Evolutionary conservation across 1,284 basidiomycete species (phyloP), one percentile per base, ranked within the genome.

Genomic region (Cystobasidium pallidum): DNA sequence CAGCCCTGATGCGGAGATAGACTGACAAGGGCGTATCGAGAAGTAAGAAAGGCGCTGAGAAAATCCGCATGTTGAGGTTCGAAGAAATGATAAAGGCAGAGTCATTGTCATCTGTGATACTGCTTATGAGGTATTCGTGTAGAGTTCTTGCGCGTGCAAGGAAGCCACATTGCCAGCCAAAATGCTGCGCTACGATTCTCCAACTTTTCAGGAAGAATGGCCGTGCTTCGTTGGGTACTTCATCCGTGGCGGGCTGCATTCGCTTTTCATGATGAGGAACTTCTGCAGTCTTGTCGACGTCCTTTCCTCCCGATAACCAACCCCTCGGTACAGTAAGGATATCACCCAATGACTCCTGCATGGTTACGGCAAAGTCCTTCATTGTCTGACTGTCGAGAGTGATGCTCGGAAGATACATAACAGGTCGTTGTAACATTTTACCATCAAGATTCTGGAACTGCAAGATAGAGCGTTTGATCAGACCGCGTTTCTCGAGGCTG

Each of bases 401-500:
- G 43, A 77, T 19, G 2, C 49, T 15, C 1, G 73, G 28, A 15
- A 76, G 66, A 61, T 71, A 74, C 59, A 66, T 71, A 21, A 77
- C 34, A 21, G 11, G 28, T 15, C 45, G 55, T 39, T 70, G 84
- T 17, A 86, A 83, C 80, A 13, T 70, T 41, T 47, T 73, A 24
- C 62, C 59, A 15, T 88, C 87, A 3, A 86, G 86, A 26, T 84
- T 83, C 26, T 83, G 80, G 45, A 90, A 81, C 15, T 84, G 83
- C 0, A 88, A 88, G 73, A 84, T 87, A 36, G 91, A 79, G 74
- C 86, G 83, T 78, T 87, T 90, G 73, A 92, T 81, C 73, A 86
- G 84, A 8, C 87, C 87, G 39, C 84, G 85, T 47, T 80, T 81
- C 79, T 89, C 88, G 75, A 92, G 81, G 26, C 81, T 85, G 67